These are phyloP conservation scores for Scenedesmus sp. DNA, from an alignment of 163 green algal genomes.

Conservation along the genomic window DNA sequence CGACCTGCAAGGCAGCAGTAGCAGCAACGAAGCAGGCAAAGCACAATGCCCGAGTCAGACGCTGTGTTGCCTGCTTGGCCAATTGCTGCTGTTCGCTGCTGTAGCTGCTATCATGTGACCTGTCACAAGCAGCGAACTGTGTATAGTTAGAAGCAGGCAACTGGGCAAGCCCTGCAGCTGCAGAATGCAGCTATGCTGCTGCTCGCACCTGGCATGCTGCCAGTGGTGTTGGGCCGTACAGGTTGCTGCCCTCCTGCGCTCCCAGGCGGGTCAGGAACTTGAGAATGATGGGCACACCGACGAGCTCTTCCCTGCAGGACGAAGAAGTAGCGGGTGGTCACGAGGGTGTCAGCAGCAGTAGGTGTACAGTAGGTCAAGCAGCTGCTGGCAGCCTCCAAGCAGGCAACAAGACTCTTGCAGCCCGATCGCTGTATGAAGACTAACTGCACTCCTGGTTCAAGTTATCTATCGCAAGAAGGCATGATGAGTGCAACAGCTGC, in stretches of 20 bases:
- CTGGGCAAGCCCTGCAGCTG: neutral
- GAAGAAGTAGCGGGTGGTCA: neutral
- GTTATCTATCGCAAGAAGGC: neutral
- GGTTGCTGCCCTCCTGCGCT: slow-evolving; percentile 7
- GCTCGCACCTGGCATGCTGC: slow-evolving; percentile 69
- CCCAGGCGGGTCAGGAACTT: slow-evolving; percentile 76
- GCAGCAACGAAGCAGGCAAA: neutral
- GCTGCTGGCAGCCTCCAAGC: neutral
- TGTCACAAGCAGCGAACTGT: neutral
- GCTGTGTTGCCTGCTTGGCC: neutral
- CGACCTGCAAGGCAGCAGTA: slow-evolving; percentile 74
- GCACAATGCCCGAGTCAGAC: neutral
- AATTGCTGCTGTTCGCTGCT: neutral
- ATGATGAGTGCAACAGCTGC: neutral
- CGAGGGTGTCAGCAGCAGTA: neutral
- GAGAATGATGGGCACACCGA: slow-evolving; percentile 70
- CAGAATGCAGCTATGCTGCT: neutral
- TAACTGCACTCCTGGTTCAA: neutral
- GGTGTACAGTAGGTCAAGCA: neutral
- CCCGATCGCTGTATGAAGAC: neutral
- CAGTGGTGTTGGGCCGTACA: slow-evolving; percentile 78
- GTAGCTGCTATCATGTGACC: neutral
- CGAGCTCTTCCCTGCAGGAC: slow-evolving; percentile 70
- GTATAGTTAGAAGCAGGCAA: neutral
- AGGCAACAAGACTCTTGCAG: neutral